These are phyloP conservation scores for Tricholoma hemisulphureum DNA, from an alignment of 768 basidiomycete genomes.

Conservation along the genomic window DNA sequence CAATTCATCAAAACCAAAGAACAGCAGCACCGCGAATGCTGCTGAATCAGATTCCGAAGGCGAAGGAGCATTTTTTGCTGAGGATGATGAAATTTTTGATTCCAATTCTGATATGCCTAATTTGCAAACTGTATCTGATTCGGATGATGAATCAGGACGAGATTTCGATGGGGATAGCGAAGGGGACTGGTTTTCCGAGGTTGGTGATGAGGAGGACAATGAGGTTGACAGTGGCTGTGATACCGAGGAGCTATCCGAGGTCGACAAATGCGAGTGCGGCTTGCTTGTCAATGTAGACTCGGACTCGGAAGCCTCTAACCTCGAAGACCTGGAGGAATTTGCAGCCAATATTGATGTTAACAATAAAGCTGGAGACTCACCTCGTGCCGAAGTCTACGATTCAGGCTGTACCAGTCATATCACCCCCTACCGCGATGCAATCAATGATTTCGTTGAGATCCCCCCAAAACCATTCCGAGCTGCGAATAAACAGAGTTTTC, in stretches of 20 bases:
- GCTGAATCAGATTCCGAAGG: background rate
- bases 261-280: background rate
- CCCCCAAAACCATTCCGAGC: slow-evolving; percentile 25
- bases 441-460: slow-evolving; percentile 23
- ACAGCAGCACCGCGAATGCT: background rate
- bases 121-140: background rate
- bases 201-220: background rate
- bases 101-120: background rate
- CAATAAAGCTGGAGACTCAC: background rate
- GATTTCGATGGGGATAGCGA: background rate
- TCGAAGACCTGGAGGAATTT: too few relatives aligned
- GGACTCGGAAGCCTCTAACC: too few relatives aligned
- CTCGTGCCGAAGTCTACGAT: slow-evolving; percentile 22
- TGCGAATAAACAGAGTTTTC: slow-evolving; percentile 33
- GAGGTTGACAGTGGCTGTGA: background rate
- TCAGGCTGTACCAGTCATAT: slow-evolving; percentile 32
- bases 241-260: background rate
- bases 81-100: too few relatives aligned
- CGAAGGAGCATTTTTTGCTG: background rate
- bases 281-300: background rate
- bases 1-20: background rate
- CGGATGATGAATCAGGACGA: background rate
- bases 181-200: background rate
- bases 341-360: too few relatives aligned
- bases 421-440: slow-evolving; percentile 24